Evolutionary conservation across 768 basidiomycete species (phyloP).

Genomic region (Hygrophorus pudorinus): DNA sequence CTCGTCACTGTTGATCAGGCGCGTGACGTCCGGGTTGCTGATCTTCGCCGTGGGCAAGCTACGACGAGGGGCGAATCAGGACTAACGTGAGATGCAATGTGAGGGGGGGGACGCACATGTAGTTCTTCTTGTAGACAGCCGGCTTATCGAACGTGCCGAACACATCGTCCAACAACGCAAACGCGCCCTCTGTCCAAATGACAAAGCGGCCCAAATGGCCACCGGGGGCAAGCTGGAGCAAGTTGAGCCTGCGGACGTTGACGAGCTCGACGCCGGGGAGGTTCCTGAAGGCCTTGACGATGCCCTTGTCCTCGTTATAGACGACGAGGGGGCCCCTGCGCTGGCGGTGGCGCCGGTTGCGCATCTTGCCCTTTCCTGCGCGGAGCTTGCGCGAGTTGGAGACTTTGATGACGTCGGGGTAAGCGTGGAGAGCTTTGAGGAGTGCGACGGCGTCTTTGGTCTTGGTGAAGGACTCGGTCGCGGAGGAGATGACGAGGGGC

Average conservation of each 20-base stretch:
- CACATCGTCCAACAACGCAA: slow-evolving; percentile 85
- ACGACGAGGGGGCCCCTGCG: slow-evolving; percentile 95
- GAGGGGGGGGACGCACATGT: slow-evolving; percentile 41
- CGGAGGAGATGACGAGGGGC: slow-evolving; percentile 78
- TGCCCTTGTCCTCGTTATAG: slow-evolving; percentile 95
- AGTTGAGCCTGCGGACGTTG: slow-evolving; percentile 88
- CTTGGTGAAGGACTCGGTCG: slow-evolving; percentile 83
- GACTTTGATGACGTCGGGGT: slow-evolving; percentile 91
- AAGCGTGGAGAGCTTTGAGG: slow-evolving; percentile 83
- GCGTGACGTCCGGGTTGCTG: slow-evolving; percentile 91
- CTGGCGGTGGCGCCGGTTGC: slow-evolving; percentile 94
- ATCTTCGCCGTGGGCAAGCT: slow-evolving; percentile 96
- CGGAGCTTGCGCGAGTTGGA: slow-evolving; percentile 95
- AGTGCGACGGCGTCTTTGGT: slow-evolving; percentile 95
- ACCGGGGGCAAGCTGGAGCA: slow-evolving; percentile 98
- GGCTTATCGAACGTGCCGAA: slow-evolving; percentile 92
- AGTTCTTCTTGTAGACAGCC: slow-evolving; percentile 83
- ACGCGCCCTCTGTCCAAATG: slow-evolving; percentile 98
- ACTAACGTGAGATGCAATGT: not conserved
- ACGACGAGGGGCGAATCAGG: not conserved
- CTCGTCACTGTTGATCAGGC: slow-evolving; percentile 96
- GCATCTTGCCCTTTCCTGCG: slow-evolving; percentile 94
- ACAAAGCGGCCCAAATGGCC: slow-evolving; percentile 98
- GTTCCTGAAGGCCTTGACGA: slow-evolving; percentile 98
- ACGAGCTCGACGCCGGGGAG: slow-evolving; percentile 96